Conservation (phyloP, 495 filamentous ascomycete genomes). For the Neurospora sp. region DNA sequence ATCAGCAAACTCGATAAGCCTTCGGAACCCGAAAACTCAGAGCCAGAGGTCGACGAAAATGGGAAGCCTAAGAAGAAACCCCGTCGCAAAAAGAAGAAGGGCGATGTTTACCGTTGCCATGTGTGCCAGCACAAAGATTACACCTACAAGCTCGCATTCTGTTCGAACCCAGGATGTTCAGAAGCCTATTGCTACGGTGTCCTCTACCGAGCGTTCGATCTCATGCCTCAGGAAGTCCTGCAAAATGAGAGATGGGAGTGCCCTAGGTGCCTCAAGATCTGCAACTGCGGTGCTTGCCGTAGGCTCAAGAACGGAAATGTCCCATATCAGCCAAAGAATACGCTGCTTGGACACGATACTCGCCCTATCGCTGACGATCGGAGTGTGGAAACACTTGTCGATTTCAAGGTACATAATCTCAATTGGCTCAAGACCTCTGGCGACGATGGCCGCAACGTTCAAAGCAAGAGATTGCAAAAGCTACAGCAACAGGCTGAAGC, state of each 20-base stretch:
- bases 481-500: constrained; percentile 41
- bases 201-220: constrained; percentile 80
- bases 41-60: constrained; percentile 42
- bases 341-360: constrained; percentile 81
- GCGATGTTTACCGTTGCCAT: constrained; percentile 56
- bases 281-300: constrained; percentile 74
- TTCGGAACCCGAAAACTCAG: constrained; percentile 34
- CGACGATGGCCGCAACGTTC: constrained; percentile 39
- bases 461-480: constrained; percentile 41
- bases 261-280: constrained; percentile 72
- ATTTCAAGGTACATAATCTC: constrained; percentile 75
- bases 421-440: constrained; percentile 53
- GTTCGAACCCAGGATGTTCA: constrained; percentile 52
- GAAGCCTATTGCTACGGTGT: constrained; percentile 79
- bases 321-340: constrained; percentile 76
- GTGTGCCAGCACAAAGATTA: constrained; percentile 67
- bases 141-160: constrained; percentile 71
- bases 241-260: constrained; percentile 74
- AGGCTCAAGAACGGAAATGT: constrained; percentile 21
- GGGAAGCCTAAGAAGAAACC: constrained; percentile 38
- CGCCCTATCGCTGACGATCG: constrained; percentile 77
- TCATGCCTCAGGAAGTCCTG: constrained; percentile 70
- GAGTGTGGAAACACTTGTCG: constrained; percentile 76
- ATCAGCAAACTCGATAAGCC: constrained; percentile 33
- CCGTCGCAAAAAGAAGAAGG: constrained; percentile 30